phyloP scores from a whole-genome alignment of 441 rosid species.

The Corymbia calophylla region DNA sequence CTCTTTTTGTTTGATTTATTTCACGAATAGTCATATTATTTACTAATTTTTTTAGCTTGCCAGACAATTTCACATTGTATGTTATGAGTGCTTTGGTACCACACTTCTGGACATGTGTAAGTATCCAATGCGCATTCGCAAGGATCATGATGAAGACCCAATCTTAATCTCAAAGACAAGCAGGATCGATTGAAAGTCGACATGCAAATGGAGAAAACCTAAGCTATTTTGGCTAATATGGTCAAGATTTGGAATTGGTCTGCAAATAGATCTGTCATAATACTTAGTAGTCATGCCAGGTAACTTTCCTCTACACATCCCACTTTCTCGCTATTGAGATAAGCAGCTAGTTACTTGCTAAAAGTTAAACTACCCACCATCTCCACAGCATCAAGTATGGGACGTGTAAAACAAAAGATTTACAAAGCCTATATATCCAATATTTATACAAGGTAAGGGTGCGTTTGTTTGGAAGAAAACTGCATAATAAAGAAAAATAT shows the following conservation, averaged over 20 bases:
- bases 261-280: neutral
- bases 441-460: neutral
- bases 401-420: neutral
- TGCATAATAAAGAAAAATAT: too few species aligned
- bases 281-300: neutral
- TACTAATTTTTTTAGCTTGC: neutral
- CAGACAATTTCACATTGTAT: neutral
- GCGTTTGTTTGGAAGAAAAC: too few species aligned
- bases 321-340: neutral
- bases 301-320: neutral
- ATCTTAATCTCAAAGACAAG: neutral
- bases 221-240: neutral
- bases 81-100: neutral
- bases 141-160: neutral
- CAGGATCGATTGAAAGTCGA: neutral
- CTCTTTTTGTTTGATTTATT: neutral
- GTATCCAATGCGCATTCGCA: neutral
- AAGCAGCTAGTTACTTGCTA: neutral
- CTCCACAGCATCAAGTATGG: neutral
- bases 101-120: neutral
- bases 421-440: neutral
- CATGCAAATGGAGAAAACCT: accelerated
- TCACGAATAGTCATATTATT: neutral
- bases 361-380: neutral
- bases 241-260: neutral